A percentile compares a stretch with the other conserved stretches of the same genome.
Evolutionary conservation across 2,329 filamentous ascomycete species (phyloP).

Genomic region (Epichloe amarillans): DNA sequence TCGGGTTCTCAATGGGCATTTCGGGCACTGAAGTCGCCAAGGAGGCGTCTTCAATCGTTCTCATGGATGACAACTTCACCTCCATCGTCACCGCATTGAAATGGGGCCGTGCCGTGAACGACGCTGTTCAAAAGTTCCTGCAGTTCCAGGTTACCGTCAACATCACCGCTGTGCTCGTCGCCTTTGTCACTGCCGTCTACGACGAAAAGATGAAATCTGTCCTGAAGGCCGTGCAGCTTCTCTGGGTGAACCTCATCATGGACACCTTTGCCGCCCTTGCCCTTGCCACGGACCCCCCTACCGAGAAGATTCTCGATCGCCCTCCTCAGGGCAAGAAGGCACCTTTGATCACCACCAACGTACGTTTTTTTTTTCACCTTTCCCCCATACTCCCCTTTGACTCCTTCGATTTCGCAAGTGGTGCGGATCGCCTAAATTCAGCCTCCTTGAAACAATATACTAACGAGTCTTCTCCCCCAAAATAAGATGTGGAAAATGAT

Average conservation of each 20-base stretch:
- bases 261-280: conserved; percentile 86
- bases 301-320: conserved; percentile 41
- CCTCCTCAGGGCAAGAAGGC: conserved; percentile 48
- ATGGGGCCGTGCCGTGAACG: conserved; percentile 68
- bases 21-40: conserved; percentile 74
- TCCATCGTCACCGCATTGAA: conserved; percentile 73
- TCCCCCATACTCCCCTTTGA: too few species aligned
- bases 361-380: conserved; percentile 19
- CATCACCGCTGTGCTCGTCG: conserved; percentile 76
- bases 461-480: conserved; percentile 34
- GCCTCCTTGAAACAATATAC: neutral
- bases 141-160: conserved; percentile 79
- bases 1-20: conserved; percentile 83
- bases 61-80: conserved; percentile 79
- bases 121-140: conserved; percentile 64
- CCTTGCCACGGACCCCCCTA: conserved; percentile 71
- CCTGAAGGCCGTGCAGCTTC: conserved; percentile 75
- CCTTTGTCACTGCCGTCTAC: conserved; percentile 75
- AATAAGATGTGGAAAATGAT: conserved; percentile 99
- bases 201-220: conserved; percentile 58
- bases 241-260: conserved; percentile 98
- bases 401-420: too few species aligned
- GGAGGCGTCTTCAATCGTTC: conserved; percentile 71
- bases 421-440: too few species aligned
- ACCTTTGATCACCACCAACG: conserved; percentile 49